These are phyloP conservation scores for Micractinium conductrix DNA, from an alignment of 139 green algal species.

Conservation along the genomic window DNA sequence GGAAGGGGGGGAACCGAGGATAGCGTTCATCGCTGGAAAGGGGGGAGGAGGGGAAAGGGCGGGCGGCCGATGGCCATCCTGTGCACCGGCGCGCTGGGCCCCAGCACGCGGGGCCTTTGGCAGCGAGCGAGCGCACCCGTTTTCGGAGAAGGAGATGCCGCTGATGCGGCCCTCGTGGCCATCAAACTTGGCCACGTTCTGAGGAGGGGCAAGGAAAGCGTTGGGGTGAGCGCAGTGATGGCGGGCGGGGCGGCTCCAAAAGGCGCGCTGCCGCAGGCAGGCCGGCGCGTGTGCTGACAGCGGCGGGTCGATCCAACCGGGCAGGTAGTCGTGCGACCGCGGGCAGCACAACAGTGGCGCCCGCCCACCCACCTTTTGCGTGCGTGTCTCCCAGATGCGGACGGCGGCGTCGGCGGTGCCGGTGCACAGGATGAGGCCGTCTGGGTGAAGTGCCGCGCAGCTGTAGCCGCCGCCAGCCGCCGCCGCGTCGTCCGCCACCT, in stretches of 20 bases:
- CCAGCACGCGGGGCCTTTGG: too few relatives aligned
- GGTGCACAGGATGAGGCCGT: slow-evolving; percentile 90
- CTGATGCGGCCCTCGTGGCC: slow-evolving; percentile 71
- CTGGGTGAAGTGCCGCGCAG: slow-evolving; percentile 77
- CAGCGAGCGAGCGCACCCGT: slow-evolving; percentile 77
- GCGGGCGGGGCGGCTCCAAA: not conserved
- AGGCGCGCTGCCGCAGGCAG: not conserved
- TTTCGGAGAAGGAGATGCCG: slow-evolving; percentile 89
- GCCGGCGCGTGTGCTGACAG: too few relatives aligned
- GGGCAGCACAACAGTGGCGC: too few relatives aligned
- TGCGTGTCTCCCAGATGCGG: slow-evolving; percentile 90
- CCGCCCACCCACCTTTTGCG: slow-evolving; percentile 70
- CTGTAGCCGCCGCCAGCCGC: slow-evolving; percentile 49
- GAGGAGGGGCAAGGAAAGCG: not conserved
- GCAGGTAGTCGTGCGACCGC: too few relatives aligned
- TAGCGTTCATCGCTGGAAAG: not conserved
- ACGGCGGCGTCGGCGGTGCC: slow-evolving; percentile 69
- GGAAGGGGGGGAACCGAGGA: too few relatives aligned
- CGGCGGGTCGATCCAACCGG: too few relatives aligned
- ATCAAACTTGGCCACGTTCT: slow-evolving; percentile 83
- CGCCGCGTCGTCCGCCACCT: slow-evolving; percentile 26
- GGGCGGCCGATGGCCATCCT: too few relatives aligned
- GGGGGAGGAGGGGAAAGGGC: not conserved
- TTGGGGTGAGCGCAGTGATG: not conserved
- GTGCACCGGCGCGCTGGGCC: too few relatives aligned